A percentile compares a stretch with the other conserved stretches of the same genome.
Evolutionary conservation across 2,329 filamentous ascomycete species (phyloP).

Genomic region (Fusarium buxicola): DNA sequence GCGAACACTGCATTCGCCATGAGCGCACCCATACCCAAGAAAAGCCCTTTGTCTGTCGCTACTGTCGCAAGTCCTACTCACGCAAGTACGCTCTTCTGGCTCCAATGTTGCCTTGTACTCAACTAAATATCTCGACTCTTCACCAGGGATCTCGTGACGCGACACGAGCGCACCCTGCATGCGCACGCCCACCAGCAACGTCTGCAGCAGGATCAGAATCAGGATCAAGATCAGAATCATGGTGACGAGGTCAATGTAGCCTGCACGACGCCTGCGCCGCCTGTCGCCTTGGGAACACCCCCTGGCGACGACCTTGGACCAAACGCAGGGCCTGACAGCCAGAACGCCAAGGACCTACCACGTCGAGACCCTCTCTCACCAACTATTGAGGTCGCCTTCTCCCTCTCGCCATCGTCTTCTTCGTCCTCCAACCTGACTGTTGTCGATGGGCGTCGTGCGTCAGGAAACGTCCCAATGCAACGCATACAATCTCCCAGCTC

Average conservation of each 20-base stretch:
- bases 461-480: too few relatives aligned
- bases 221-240: not conserved
- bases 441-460: too few relatives aligned
- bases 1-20: constrained; percentile 35
- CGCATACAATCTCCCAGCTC: not conserved
- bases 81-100: constrained; percentile 10
- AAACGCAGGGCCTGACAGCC: not conserved
- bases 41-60: constrained; percentile 31
- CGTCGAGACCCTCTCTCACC: too few relatives aligned
- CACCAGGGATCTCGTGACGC: constrained; percentile 31
- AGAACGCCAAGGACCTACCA: not conserved
- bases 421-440: too few relatives aligned
- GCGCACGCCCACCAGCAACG: constrained; percentile 1
- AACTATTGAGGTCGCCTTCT: too few relatives aligned
- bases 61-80: constrained; percentile 27
- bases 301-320: not conserved
- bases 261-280: not conserved
- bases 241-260: not conserved
- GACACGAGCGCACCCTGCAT: constrained; percentile 29
- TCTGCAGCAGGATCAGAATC: not conserved
- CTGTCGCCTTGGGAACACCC: not conserved
- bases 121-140: too few relatives aligned
- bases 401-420: too few relatives aligned
- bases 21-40: constrained; percentile 31
- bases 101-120: not conserved